Evolutionary conservation across 1,139 yeast genomes (phyloP).

Genomic region (Yarrowia galli): DNA sequence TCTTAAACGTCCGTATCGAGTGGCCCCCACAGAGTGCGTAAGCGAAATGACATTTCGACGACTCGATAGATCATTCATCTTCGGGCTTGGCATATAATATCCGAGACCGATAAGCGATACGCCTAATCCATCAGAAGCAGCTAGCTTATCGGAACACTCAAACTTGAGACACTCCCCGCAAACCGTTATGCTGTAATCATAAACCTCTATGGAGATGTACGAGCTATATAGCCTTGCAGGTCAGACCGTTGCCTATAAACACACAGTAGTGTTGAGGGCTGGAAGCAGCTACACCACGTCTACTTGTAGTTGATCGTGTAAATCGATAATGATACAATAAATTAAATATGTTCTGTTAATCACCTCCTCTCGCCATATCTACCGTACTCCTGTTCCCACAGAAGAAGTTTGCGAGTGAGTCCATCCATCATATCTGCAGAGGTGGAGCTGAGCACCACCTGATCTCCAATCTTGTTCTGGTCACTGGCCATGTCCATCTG

Average conservation of each 20-base stretch:
- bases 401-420: slow-evolving; percentile 68
- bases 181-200: neutral
- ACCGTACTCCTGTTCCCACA: slow-evolving; percentile 82
- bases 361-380: slow-evolving; percentile 49
- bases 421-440: slow-evolving; percentile 71
- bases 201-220: too few species aligned
- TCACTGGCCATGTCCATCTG: slow-evolving; percentile 82
- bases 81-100: neutral
- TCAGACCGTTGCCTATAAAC: too few species aligned
- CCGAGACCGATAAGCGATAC: neutral
- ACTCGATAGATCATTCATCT: neutral
- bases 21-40: neutral
- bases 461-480: slow-evolving; percentile 60
- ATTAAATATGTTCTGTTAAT: slow-evolving; percentile 23
- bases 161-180: neutral
- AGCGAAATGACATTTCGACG: neutral
- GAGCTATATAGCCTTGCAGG: too few species aligned
- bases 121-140: neutral
- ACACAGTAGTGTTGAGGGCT: too few species aligned
- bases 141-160: neutral
- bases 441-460: slow-evolving; percentile 55
- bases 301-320: too few species aligned
- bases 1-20: neutral
- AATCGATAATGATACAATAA: slow-evolving; percentile 24
- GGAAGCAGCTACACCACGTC: too few species aligned